Evolutionary conservation across 2,329 filamentous ascomycete genomes (phyloP).

Genomic region (Cladophialophora yegresii): DNA sequence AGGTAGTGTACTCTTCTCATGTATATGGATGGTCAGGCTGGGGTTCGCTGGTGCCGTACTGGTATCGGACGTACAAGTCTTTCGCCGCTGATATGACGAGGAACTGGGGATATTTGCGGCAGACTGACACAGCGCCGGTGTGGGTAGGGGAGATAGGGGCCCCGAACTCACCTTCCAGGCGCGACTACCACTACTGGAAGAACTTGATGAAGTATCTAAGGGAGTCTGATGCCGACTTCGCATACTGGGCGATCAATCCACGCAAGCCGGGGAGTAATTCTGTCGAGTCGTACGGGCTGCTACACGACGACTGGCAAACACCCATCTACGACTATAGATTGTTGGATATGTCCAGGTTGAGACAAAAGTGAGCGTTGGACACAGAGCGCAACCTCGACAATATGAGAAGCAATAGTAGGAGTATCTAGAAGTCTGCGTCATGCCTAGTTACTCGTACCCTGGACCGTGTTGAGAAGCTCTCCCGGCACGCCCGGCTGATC

Average conservation of each 20-base stretch:
- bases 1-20: slow-evolving; percentile 68
- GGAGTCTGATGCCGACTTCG: slow-evolving; percentile 64
- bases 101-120: slow-evolving; percentile 68
- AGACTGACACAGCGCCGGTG: slow-evolving; percentile 60
- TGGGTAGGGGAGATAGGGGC: slow-evolving; percentile 71
- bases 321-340: slow-evolving; percentile 64
- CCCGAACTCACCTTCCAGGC: slow-evolving; percentile 55
- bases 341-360: slow-evolving; percentile 54
- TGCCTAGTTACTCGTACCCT: too few relatives aligned
- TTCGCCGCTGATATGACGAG: slow-evolving; percentile 63
- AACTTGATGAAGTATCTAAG: slow-evolving; percentile 63
- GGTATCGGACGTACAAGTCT: slow-evolving; percentile 62
- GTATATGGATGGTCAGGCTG: slow-evolving; percentile 72
- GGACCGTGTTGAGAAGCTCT: not conserved
- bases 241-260: slow-evolving; percentile 70
- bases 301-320: slow-evolving; percentile 66
- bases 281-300: slow-evolving; percentile 62
- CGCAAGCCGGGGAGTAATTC: slow-evolving; percentile 62
- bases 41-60: slow-evolving; percentile 63
- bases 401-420: not conserved
- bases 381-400: not conserved
- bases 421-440: not conserved
- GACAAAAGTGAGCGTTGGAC: not conserved
- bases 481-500: not conserved
- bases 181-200: slow-evolving; percentile 66